Base-by-base conservation (phyloP, 345 rosid genomes). In the Noccaea bulbosa region DNA sequence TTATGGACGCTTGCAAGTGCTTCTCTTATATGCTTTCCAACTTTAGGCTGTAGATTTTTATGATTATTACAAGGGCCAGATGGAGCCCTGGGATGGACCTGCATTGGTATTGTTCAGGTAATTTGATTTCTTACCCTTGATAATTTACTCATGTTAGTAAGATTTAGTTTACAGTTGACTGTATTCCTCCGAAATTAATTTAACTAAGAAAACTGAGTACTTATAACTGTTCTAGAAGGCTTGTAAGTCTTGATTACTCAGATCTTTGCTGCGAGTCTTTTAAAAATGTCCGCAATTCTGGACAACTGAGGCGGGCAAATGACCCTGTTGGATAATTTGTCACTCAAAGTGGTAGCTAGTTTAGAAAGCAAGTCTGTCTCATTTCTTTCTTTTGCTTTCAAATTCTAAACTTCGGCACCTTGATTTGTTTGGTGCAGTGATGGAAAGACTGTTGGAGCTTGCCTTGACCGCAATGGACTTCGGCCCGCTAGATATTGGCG, bases 41-140 rank as follows among this genome's bases (percentile, higher is more conserved):
- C 11, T 65, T 71, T 74, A 94, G 99, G 93, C 87, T 77, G 82
- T 85, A 70, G 95, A 94, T 67, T 94, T 94, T 79, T 94, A 89
- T 77, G 96, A 94, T 74, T 94, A 91, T 70, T 94, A 94, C 92
- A 94, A 94, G 78, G 96, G 99, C 65, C 99, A 94, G 83, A 94
- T 94, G 99, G 99, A 91, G 86, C 82, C 99, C 73, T 94, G 99
- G 99, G 99, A 94, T 88, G 99, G 99, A 74, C 99, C 99, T 71
- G 99, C 99, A 54, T 81, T 94, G 74, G 81, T 94, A 30, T 77
- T 91, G 72, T 94, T 94, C 88, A 94, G 99, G 99, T 91, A 74
- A 76, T 38, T 55, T 75, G 53, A 57, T 57, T 63, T 47, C 44
- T 57, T 11, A 43, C 46, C 3, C 54, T 45, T 46, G 5, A 5